Percentiles rank a stretch among this genome's conserved stretches.
Conservation (phyloP, 495 filamentous ascomycete species). For the Pseudoneurospora amorphoporcata region DNA sequence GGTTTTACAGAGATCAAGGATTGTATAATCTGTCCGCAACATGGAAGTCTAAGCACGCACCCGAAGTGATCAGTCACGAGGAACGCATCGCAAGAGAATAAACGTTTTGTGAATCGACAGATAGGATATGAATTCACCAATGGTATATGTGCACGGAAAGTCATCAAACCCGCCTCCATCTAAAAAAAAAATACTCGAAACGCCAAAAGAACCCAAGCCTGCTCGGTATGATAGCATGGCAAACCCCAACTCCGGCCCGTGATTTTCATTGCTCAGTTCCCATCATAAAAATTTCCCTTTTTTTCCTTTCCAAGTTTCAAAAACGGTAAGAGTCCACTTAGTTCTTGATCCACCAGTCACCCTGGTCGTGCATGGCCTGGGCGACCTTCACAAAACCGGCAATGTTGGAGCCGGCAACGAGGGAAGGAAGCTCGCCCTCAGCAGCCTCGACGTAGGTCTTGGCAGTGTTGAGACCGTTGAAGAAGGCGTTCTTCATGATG, state of each 20-base stretch:
- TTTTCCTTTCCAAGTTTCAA: neutral
- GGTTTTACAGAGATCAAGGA: neutral
- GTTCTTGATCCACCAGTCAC: constrained; percentile 76
- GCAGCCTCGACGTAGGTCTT: constrained; percentile 68
- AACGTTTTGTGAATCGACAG: neutral
- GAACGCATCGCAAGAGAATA: neutral
- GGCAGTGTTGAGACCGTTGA: constrained; percentile 81
- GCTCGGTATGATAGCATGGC: neutral
- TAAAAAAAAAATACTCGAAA: neutral
- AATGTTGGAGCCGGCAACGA: constrained; percentile 93
- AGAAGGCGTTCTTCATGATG: constrained; percentile 93
- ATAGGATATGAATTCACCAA: neutral
- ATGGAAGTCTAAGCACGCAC: neutral
- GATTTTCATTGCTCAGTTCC: neutral
- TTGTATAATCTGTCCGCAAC: neutral
- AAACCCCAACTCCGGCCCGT: neutral
- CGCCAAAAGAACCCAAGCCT: neutral
- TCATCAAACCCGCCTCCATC: neutral
- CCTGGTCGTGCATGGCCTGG: constrained; percentile 88
- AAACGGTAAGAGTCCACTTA: constrained; percentile 4
- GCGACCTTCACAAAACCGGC: constrained; percentile 96
- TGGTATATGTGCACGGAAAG: neutral
- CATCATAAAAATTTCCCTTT: neutral
- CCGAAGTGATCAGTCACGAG: neutral
- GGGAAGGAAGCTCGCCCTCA: constrained; percentile 76